phyloP scores from a whole-genome alignment of 768 basidiomycete genomes.

The Psilocybe tampanensis region DNA sequence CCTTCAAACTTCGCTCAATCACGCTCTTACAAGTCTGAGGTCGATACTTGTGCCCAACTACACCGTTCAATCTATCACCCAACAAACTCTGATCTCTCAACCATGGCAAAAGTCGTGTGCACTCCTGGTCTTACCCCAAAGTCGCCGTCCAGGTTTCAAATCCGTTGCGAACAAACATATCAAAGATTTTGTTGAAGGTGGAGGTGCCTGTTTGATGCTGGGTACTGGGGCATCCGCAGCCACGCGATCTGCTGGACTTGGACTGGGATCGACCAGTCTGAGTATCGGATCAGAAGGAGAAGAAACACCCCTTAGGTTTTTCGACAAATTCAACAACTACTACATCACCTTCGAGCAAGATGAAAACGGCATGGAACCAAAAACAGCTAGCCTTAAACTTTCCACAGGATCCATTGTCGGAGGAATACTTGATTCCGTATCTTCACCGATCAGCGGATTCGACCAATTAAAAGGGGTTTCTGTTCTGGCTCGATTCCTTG shows the following conservation, averaged over 20 bases:
- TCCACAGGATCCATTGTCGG: slow-evolving; percentile 27
- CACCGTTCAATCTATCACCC: slow-evolving; percentile 70
- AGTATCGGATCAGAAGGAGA: slow-evolving; percentile 22
- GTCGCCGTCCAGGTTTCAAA: slow-evolving; percentile 42
- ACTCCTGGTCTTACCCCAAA: slow-evolving; percentile 77
- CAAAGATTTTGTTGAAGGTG: slow-evolving; percentile 59
- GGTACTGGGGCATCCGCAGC: slow-evolving; percentile 55
- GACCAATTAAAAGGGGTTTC: slow-evolving; percentile 24
- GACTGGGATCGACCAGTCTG: slow-evolving; percentile 40
- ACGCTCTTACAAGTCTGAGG: slow-evolving; percentile 50
- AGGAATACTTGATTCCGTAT: slow-evolving; percentile 28
- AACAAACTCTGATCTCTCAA: slow-evolving; percentile 56
- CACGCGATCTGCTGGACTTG: slow-evolving; percentile 24
- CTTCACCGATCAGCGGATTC: slow-evolving; percentile 31
- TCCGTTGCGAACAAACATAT: slow-evolving; percentile 47
- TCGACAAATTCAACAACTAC: slow-evolving; percentile 32
- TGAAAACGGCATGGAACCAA: slow-evolving; percentile 10
- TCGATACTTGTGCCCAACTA: slow-evolving; percentile 71
- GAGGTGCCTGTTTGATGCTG: slow-evolving; percentile 73
- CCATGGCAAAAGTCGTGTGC: slow-evolving; percentile 82
- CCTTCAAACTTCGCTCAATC: slow-evolving; percentile 43
- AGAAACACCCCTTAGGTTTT: slow-evolving; percentile 35
- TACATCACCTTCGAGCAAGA: slow-evolving; percentile 28
- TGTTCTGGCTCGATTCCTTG: slow-evolving; percentile 33
- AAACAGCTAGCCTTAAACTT: slow-evolving; percentile 18